A percentile compares a stretch with the other conserved stretches of the same genome.
Conservation (phyloP, 208 protist species). For the Acanthamoeba triangularis region DNA sequence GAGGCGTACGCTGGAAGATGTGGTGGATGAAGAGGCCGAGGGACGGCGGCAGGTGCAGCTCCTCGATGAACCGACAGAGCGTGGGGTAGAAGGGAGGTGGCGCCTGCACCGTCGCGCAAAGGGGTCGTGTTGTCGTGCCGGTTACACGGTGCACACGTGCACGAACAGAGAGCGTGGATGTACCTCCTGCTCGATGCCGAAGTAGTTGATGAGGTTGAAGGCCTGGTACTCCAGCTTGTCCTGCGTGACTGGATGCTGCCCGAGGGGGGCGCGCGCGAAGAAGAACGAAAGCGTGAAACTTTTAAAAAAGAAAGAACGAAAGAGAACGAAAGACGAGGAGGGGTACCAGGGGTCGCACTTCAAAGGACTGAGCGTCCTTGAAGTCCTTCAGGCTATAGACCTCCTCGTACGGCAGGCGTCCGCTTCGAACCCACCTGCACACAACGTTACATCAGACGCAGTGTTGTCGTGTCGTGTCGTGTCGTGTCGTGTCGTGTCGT, state of each 20-base stretch:
- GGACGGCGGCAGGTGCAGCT: constrained; percentile 5
- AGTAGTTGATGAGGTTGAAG: neutral
- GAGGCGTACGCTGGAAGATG: neutral
- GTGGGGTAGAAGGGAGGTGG: neutral
- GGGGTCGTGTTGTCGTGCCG: neutral
- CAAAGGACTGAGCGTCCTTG: neutral
- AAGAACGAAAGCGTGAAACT: no score
- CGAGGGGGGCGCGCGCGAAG: no score
- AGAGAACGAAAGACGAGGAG: neutral
- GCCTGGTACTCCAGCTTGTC: constrained; percentile 2
- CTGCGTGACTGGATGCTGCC: neutral
- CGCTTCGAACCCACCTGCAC: neutral
- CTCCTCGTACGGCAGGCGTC: neutral
- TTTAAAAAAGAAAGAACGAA: neutral
- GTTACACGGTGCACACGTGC: neutral
- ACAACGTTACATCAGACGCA: neutral
- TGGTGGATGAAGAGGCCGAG: constrained; percentile 25
- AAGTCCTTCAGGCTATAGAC: neutral
- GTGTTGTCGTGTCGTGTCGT: neutral
- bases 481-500: neutral
- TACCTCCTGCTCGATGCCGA: neutral
- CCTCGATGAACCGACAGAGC: neutral
- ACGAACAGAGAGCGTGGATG: neutral
- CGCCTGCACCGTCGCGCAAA: neutral
- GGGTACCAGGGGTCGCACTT: neutral